Conservation (phyloP, 108 stramenopile species). For the Skeletonema potamos region DNA sequence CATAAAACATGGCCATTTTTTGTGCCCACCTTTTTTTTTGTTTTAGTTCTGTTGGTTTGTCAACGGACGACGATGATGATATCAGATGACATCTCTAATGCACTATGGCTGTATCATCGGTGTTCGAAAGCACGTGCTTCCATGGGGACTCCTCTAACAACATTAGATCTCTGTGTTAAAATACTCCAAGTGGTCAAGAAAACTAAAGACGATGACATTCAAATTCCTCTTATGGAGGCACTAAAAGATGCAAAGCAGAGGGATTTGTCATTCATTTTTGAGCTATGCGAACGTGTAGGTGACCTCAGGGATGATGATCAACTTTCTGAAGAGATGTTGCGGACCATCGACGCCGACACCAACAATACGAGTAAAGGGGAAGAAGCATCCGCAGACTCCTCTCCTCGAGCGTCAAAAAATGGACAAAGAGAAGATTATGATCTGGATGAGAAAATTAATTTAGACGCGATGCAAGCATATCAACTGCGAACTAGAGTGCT, state of each 20-base stretch:
- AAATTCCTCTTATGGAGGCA: not conserved
- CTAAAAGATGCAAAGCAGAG: conserved; percentile 1
- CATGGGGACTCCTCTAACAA: conserved; percentile 1
- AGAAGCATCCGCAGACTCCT: not conserved
- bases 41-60: not conserved
- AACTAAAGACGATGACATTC: not conserved
- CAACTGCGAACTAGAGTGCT: conserved; percentile 39
- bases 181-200: conserved; percentile 2
- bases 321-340: conserved; percentile 10
- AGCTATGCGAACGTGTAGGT: conserved; percentile 3
- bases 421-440: not conserved
- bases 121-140: not conserved
- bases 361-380: not conserved
- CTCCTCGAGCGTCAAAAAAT: not conserved
- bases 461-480: conserved; percentile 24
- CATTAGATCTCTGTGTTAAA: not conserved
- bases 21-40: no score
- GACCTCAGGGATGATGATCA: conserved; percentile 8
- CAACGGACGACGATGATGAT: no score
- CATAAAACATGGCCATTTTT: no score
- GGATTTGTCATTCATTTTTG: conserved; percentile 11
- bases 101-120: conserved; percentile 8
- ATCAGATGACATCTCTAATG: conserved; percentile 4
- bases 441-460: conserved; percentile 1
- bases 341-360: not conserved